phyloP scores from a whole-genome alignment of 2,329 filamentous ascomycete species.

The Diaporthe vaccinii region DNA sequence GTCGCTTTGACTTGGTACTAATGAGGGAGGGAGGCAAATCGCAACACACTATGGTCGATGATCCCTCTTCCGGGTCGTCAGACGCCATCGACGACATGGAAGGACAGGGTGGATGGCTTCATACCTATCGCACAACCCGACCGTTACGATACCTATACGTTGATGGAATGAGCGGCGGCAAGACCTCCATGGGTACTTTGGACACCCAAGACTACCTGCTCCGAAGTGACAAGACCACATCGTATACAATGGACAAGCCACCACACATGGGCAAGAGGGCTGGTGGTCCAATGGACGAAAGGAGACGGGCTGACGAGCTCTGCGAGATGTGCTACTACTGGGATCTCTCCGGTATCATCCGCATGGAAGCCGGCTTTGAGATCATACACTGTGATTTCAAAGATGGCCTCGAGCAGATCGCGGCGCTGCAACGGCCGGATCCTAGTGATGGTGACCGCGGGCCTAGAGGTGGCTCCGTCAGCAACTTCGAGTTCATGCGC shows the following conservation, averaged over 20 bases:
- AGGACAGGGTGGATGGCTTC: conserved; percentile 68
- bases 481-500: conserved; percentile 55
- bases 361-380: conserved; percentile 80
- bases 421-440: conserved; percentile 49
- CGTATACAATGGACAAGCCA: conserved; percentile 21
- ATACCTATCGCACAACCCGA: conserved; percentile 73
- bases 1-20: background rate
- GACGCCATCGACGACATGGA: background rate
- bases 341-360: conserved; percentile 75
- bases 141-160: conserved; percentile 74
- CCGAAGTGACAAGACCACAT: conserved; percentile 51
- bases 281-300: conserved; percentile 57
- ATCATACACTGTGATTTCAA: conserved; percentile 76
- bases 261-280: background rate
- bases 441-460: conserved; percentile 32
- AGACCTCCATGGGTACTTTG: conserved; percentile 74
- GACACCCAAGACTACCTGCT: conserved; percentile 77
- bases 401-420: conserved; percentile 54
- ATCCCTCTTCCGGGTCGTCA: background rate
- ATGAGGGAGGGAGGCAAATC: conserved; percentile 2
- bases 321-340: conserved; percentile 66
- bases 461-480: conserved; percentile 46
- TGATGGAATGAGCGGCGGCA: conserved; percentile 78
- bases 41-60: conserved; percentile 25
- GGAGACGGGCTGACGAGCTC: conserved; percentile 64